Evolutionary conservation across 2,329 filamentous ascomycete genomes (phyloP).

Genomic region (Lasiodiplodia hormozganensis): DNA sequence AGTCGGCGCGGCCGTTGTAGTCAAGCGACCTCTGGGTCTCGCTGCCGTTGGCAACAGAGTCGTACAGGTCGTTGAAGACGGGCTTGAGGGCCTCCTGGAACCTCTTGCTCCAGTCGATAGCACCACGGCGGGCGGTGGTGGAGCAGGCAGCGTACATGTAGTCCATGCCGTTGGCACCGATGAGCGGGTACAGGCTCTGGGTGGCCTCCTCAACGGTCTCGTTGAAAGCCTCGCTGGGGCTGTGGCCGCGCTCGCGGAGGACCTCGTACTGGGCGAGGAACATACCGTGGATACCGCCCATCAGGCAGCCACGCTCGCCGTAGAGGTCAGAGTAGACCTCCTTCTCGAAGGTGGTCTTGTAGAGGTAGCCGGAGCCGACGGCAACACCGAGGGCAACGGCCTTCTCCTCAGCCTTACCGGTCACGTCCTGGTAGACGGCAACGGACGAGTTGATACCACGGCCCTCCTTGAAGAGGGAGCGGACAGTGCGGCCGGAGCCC

Average conservation of each 20-base stretch:
- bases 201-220: constrained; percentile 99
- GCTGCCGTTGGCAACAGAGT: constrained; percentile 85
- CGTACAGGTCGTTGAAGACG: constrained; percentile 97
- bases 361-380: constrained; percentile 97
- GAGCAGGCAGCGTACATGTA: constrained; percentile 99
- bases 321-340: constrained; percentile 99
- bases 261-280: constrained; percentile 99
- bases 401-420: constrained; percentile 97
- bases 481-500: constrained; percentile 97
- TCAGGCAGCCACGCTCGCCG: constrained; percentile 99
- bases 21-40: constrained; percentile 97
- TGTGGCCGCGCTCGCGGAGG: constrained; percentile 97
- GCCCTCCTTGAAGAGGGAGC: constrained; percentile 98
- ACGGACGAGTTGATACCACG: constrained; percentile 99
- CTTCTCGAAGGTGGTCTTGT: constrained; percentile 99
- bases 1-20: constrained; percentile 95
- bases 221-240: constrained; percentile 98
- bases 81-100: constrained; percentile 99
- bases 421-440: constrained; percentile 98
- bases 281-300: constrained; percentile 99
- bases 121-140: constrained; percentile 95
- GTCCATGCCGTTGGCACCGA: constrained; percentile 98
- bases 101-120: constrained; percentile 95
- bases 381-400: constrained; percentile 95
- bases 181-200: constrained; percentile 96